A percentile compares a stretch with the other conserved stretches of the same genome.
phyloP scores from a whole-genome alignment of 495 filamentous ascomycete genomes.

The Aspergillus steynii region DNA sequence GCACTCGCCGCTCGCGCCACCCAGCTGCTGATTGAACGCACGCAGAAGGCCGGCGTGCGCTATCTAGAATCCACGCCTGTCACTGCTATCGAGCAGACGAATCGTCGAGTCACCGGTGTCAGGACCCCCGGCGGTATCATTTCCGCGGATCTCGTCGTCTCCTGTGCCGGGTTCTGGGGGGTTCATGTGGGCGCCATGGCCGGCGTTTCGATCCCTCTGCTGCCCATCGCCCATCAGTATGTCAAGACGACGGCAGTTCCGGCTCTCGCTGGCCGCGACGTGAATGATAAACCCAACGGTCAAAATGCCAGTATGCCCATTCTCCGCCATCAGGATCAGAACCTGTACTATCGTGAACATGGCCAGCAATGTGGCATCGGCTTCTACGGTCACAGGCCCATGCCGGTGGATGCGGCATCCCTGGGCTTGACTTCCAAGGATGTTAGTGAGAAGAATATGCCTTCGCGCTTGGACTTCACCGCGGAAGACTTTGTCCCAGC shows the following conservation, averaged over 20 bases:
- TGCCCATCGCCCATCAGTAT: constrained; percentile 54
- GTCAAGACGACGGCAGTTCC: constrained; percentile 47
- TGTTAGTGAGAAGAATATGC: constrained; percentile 54
- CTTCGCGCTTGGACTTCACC: constrained; percentile 51
- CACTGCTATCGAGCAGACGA: constrained; percentile 39
- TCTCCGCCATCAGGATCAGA: constrained; percentile 51
- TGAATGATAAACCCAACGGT: constrained; percentile 37
- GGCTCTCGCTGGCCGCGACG: constrained; percentile 27
- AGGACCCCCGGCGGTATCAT: constrained; percentile 37
- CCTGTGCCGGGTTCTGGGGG: constrained; percentile 57
- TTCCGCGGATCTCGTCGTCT: constrained; percentile 49
- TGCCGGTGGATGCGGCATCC: constrained; percentile 46
- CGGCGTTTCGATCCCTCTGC: constrained; percentile 47
- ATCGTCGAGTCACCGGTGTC: constrained; percentile 45
- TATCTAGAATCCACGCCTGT: constrained; percentile 49
- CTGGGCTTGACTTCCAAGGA: constrained; percentile 42
- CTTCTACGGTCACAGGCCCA: constrained; percentile 53
- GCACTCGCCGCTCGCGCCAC: constrained; percentile 52
- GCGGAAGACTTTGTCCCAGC: constrained; percentile 49
- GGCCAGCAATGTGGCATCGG: constrained; percentile 54
- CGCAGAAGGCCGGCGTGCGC: constrained; percentile 44
- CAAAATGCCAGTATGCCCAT: constrained; percentile 46
- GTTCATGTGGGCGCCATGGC: constrained; percentile 54
- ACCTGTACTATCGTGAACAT: constrained; percentile 56
- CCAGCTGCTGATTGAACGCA: constrained; percentile 49